These are phyloP conservation scores for Huntiella savannae DNA, from an alignment of 2,329 filamentous ascomycete genomes.

Conservation along the genomic window DNA sequence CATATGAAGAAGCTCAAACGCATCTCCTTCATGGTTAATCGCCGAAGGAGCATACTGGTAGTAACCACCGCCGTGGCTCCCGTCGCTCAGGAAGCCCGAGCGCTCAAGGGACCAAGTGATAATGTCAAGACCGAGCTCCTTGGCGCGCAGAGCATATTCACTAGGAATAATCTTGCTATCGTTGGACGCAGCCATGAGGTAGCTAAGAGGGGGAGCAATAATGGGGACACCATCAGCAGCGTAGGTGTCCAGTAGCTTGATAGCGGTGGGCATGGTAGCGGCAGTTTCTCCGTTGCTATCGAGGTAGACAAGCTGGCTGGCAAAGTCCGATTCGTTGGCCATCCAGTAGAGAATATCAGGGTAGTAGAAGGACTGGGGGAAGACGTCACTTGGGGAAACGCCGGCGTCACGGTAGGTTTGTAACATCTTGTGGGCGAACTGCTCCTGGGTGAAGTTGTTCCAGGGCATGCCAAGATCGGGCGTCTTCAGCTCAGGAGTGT, in stretches of 20 bases:
- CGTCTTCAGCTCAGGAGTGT: conserved; percentile 49
- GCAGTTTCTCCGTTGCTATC: conserved; percentile 40
- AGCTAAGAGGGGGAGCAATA: conserved; percentile 43
- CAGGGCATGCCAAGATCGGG: conserved; percentile 55
- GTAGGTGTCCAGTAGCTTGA: conserved; percentile 36
- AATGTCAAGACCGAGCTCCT: conserved; percentile 41
- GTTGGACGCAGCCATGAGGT: conserved; percentile 32
- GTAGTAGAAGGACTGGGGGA: conserved; percentile 46
- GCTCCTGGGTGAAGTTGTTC: conserved; percentile 42
- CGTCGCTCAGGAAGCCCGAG: conserved; percentile 37
- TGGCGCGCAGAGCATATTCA: conserved; percentile 40
- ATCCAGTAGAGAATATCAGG: conserved; percentile 50
- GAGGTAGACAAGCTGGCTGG: conserved; percentile 42
- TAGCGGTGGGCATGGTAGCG: conserved; percentile 31
- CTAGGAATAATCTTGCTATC: conserved; percentile 40
- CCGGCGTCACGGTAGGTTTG: conserved; percentile 36
- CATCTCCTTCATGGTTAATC: conserved; percentile 44
- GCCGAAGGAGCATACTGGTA: conserved; percentile 34
- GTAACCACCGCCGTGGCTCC: conserved; percentile 31
- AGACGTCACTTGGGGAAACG: conserved; percentile 35
- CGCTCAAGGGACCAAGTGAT: conserved; percentile 53
- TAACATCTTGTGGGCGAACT: conserved; percentile 45
- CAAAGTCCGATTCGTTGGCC: conserved; percentile 38
- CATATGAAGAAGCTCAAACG: conserved; percentile 47
- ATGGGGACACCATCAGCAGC: conserved; percentile 39